Evolutionary conservation across 2,329 filamentous ascomycete species (phyloP).

Genomic region (Ambrosiella beaveri): DNA sequence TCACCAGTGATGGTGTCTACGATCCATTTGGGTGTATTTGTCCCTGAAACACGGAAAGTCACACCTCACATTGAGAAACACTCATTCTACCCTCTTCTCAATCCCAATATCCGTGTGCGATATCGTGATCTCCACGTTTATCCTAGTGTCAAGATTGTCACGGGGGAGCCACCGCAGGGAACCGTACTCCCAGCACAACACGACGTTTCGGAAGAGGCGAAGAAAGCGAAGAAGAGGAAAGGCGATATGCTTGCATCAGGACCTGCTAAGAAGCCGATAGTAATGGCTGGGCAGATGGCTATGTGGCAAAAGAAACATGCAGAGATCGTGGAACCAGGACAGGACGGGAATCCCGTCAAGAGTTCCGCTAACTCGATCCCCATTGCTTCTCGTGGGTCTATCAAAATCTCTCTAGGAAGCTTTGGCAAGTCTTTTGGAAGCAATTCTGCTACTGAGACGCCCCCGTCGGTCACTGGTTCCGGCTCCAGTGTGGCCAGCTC

Average conservation of each 20-base stretch:
- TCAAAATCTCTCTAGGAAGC: conserved; percentile 20
- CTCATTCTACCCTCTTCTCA: conserved; percentile 54
- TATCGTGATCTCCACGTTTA: conserved; percentile 66
- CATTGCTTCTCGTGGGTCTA: conserved; percentile 13
- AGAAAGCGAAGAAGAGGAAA: conserved; percentile 37
- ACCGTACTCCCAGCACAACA: conserved; percentile 19
- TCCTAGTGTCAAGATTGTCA: conserved; percentile 44
- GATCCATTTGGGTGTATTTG: conserved; percentile 72
- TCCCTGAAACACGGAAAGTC: conserved; percentile 47
- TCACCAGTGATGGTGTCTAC: conserved; percentile 54
- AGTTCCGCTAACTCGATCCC: conserved; percentile 6
- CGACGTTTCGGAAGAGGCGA: conserved; percentile 17
- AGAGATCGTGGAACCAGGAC: conserved; percentile 19
- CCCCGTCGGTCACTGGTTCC: background rate
- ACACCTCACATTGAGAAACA: conserved; percentile 40
- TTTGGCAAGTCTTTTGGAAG: conserved; percentile 4
- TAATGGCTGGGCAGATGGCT: conserved; percentile 28
- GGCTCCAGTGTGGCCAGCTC: background rate
- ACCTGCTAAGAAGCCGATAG: conserved; percentile 22
- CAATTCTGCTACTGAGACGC: background rate
- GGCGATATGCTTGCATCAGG: conserved; percentile 23
- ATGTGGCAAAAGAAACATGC: conserved; percentile 29
- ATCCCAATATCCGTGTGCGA: conserved; percentile 47
- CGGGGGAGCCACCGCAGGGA: conserved; percentile 23
- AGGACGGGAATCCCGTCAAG: background rate